Percentiles rank a stretch among this genome's conserved stretches.
phyloP scores from a whole-genome alignment of 352 stramenopile genomes.

The Pythium phragmiticola region DNA sequence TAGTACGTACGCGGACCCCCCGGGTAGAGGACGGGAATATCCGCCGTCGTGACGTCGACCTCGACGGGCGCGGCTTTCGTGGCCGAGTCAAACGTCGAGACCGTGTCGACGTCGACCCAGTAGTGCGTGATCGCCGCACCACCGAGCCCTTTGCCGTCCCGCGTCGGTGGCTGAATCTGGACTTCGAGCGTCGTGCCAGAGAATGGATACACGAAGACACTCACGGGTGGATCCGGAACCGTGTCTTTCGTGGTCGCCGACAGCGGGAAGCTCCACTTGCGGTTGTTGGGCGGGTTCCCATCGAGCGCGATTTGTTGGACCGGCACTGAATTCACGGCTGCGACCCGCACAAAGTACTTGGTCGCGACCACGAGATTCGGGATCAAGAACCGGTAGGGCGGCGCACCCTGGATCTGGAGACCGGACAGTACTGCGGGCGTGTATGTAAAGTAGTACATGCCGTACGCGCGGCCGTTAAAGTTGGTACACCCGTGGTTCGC shows the following conservation, averaged over 20 bases:
- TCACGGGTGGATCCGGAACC: constrained; percentile 68
- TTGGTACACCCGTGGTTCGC: constrained; percentile 34
- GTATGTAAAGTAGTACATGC: constrained; percentile 66
- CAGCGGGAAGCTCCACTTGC: constrained; percentile 87
- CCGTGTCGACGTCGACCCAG: constrained; percentile 69
- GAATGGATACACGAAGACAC: constrained; percentile 55
- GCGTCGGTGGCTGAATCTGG: constrained; percentile 65
- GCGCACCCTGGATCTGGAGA: constrained; percentile 61
- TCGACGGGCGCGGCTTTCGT: constrained; percentile 45
- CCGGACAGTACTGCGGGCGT: constrained; percentile 49
- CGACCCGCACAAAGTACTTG: constrained; percentile 92
- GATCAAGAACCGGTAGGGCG: constrained; percentile 83
- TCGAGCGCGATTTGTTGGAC: constrained; percentile 81
- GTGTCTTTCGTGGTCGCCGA: constrained; percentile 80
- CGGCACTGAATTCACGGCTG: constrained; percentile 88
- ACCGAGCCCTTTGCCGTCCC: constrained; percentile 55
- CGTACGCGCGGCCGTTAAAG: constrained; percentile 48
- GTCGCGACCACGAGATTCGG: constrained; percentile 53
- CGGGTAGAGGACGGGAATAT: constrained; percentile 55
- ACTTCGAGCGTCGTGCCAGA: constrained; percentile 67
- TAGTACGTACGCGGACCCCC: constrained; percentile 69
- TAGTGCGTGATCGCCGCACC: constrained; percentile 50
- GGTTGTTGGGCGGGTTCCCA: constrained; percentile 85
- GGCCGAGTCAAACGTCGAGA: constrained; percentile 69
- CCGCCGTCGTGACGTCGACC: constrained; percentile 24